These are phyloP conservation scores for Limtongia smithiae DNA, from an alignment of 805 yeast species.

Conservation along the genomic window DNA sequence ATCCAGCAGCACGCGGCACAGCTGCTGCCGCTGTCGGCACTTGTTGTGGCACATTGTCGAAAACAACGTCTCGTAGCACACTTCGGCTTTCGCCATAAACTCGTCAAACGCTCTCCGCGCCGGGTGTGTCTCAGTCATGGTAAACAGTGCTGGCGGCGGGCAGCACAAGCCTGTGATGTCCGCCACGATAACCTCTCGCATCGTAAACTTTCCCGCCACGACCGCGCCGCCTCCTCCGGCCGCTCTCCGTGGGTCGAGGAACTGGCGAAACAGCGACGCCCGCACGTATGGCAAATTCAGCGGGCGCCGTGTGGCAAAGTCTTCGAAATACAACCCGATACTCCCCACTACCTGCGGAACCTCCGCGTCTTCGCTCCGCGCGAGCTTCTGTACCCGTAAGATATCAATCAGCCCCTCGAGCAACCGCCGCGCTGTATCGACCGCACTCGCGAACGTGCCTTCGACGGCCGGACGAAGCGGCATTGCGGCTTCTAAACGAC, in stretches of 20 bases:
- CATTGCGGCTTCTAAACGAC: slow-evolving; percentile 24
- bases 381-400: too few species aligned
- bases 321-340: slow-evolving; percentile 8
- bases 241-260: slow-evolving; percentile 3
- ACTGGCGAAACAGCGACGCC: slow-evolving; percentile 2
- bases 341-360: slow-evolving; percentile 15
- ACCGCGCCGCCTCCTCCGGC: too few species aligned
- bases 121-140: slow-evolving; percentile 5
- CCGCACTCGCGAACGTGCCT: slow-evolving; percentile 4
- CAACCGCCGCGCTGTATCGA: background rate
- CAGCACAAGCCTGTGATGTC: slow-evolving; percentile 17
- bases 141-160: slow-evolving; percentile 13
- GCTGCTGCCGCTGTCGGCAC: slow-evolving; percentile 76
- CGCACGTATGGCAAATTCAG: slow-evolving; percentile 23
- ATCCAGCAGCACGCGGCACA: slow-evolving; percentile 50
- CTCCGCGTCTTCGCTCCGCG: slow-evolving; percentile 3
- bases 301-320: slow-evolving; percentile 10
- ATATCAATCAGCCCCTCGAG: too few species aligned
- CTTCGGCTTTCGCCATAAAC: slow-evolving; percentile 14
- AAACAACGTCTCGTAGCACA: slow-evolving; percentile 47
- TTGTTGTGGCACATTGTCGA: slow-evolving; percentile 60
- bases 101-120: background rate
- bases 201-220: slow-evolving; percentile 7
- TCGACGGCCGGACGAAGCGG: slow-evolving; percentile 22
- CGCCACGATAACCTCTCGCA: slow-evolving; percentile 8